Evolutionary conservation across 192 early-diverging fungal species (phyloP).

Genomic region (Gamsiella multidivaricata): DNA sequence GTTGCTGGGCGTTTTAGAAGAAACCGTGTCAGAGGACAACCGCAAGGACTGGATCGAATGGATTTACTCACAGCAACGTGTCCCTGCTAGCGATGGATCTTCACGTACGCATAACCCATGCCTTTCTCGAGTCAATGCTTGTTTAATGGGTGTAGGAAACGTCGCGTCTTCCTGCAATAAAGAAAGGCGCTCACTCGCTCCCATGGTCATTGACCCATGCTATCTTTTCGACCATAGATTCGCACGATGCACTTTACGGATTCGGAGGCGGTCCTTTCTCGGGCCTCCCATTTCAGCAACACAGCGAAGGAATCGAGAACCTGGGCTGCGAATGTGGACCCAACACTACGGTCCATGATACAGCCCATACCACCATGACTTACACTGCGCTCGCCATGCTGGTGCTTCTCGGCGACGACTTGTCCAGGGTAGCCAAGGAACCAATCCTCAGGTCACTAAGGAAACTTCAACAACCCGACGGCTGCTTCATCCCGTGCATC

Average conservation of each 20-base stretch:
- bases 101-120: background rate
- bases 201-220: no score
- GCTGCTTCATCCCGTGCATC: slow-evolving; percentile 66
- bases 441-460: slow-evolving; percentile 72
- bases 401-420: slow-evolving; percentile 89
- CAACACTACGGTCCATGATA: slow-evolving; percentile 51
- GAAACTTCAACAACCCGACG: slow-evolving; percentile 78
- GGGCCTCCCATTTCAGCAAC: slow-evolving; percentile 59
- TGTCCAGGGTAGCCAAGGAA: slow-evolving; percentile 79
- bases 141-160: no score
- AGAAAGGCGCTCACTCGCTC: no score
- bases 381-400: slow-evolving; percentile 90
- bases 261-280: slow-evolving; percentile 79
- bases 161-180: no score
- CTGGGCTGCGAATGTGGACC: slow-evolving; percentile 26
- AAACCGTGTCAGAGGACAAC: slow-evolving; percentile 60
- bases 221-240: no score
- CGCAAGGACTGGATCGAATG: slow-evolving; percentile 87
- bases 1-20: slow-evolving; percentile 77
- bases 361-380: slow-evolving; percentile 80
- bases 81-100: slow-evolving; percentile 41
- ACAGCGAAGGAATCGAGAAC: background rate
- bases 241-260: slow-evolving; percentile 64
- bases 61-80: slow-evolving; percentile 96
- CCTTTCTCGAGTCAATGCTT: no score